phyloP scores from a whole-genome alignment of 495 filamentous ascomycete genomes.

The Penicillium steckii region DNA sequence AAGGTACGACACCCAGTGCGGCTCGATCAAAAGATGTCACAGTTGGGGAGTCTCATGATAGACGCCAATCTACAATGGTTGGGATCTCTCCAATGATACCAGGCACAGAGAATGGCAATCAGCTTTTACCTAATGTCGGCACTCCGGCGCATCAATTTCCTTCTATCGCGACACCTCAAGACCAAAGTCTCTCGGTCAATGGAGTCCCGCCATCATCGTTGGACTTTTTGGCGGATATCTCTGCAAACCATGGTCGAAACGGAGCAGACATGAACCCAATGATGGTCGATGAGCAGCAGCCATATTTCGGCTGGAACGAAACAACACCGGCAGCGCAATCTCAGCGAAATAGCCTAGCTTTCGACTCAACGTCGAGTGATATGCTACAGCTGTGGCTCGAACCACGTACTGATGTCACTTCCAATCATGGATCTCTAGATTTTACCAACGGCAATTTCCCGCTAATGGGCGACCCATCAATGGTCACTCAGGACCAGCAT shows the following conservation, averaged over 20 bases:
- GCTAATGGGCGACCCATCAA: conserved; percentile 27
- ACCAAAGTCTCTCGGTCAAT: conserved; percentile 22
- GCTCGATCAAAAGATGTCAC: conserved; percentile 21
- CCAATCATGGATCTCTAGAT: conserved; percentile 38
- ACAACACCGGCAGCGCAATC: conserved; percentile 23
- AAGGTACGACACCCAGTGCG: conserved; percentile 19
- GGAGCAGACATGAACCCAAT: conserved; percentile 33
- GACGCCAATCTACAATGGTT: conserved; percentile 16
- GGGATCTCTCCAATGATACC: conserved; percentile 13
- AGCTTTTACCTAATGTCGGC: conserved; percentile 18
- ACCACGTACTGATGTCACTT: conserved; percentile 34
- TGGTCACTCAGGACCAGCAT: conserved; percentile 23
- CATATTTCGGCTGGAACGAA: conserved; percentile 39
- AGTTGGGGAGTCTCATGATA: conserved; percentile 17
- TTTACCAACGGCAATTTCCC: conserved; percentile 32
- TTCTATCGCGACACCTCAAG: conserved; percentile 19
- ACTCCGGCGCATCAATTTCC: conserved; percentile 15
- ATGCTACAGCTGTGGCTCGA: conserved; percentile 44
- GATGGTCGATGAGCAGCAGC: conserved; percentile 35
- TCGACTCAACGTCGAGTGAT: conserved; percentile 33
- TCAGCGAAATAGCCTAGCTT: conserved; percentile 21
- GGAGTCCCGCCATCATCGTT: conserved; percentile 32
- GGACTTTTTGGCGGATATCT: conserved; percentile 42
- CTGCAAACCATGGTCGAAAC: conserved; percentile 36
- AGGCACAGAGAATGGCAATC: conserved; percentile 18